Evolutionary conservation across 768 basidiomycete species (phyloP).

Genomic region (Favolaschia claudopus): DNA sequence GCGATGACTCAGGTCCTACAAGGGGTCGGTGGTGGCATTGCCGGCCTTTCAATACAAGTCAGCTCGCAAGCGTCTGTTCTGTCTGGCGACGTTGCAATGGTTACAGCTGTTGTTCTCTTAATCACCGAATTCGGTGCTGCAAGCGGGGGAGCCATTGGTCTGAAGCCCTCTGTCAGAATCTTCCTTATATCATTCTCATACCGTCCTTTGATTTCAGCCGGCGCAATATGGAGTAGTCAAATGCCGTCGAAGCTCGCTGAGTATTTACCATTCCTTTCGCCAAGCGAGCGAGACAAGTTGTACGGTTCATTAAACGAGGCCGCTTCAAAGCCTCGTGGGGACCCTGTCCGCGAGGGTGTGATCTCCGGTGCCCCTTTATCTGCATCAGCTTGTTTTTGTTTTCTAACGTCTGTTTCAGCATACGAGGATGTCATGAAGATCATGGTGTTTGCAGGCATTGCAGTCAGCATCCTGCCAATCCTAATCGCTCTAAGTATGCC

Average conservation of each 20-base stretch:
- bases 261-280: conserved; percentile 59
- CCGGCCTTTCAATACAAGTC: conserved; percentile 62
- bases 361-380: conserved; percentile 63
- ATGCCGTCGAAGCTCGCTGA: conserved; percentile 70
- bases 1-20: conserved; percentile 76
- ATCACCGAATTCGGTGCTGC: conserved; percentile 74
- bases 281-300: conserved; percentile 50
- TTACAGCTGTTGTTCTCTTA: conserved; percentile 72
- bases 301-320: conserved; percentile 67
- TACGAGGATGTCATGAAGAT: conserved; percentile 65
- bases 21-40: conserved; percentile 78
- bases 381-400: conserved; percentile 28
- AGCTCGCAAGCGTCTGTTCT: conserved; percentile 72
- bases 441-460: conserved; percentile 61
- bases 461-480: conserved; percentile 64
- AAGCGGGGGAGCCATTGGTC: conserved; percentile 69
- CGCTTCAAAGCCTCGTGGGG: conserved; percentile 52
- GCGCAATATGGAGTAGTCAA: conserved; percentile 67
- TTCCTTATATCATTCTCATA: background rate
- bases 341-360: conserved; percentile 70
- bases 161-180: conserved; percentile 27
- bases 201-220: conserved; percentile 45
- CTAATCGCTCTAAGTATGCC: conserved; percentile 66
- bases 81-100: conserved; percentile 71
- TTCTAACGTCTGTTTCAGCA: conserved; percentile 36